Evolutionary conservation across 768 basidiomycete species (phyloP).

Genomic region (Dentipellis fragilis): DNA sequence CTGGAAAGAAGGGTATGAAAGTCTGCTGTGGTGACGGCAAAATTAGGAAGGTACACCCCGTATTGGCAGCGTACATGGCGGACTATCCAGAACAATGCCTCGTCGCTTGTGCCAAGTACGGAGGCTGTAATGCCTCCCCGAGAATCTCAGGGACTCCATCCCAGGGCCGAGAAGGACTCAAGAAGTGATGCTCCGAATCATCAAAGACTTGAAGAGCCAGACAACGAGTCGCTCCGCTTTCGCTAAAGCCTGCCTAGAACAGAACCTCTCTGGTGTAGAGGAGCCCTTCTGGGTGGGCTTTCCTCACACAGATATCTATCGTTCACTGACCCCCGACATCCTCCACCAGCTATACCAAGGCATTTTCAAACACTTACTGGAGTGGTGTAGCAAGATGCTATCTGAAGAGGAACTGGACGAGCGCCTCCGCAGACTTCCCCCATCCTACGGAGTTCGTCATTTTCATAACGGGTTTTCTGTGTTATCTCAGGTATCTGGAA

Average conservation of each 20-base stretch:
- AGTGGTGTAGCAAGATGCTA: conserved; percentile 1
- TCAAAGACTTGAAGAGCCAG: neutral
- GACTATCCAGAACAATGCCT: conserved; percentile 19
- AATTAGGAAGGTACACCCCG: conserved; percentile 9
- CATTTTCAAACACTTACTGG: conserved; percentile 5
- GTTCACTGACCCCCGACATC: conserved; percentile 11
- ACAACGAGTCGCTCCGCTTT: neutral
- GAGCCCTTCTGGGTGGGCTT: conserved; percentile 12
- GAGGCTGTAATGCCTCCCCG: neutral
- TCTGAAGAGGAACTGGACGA: neutral
- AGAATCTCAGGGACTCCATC: neutral
- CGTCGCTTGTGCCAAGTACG: neutral
- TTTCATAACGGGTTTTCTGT: neutral
- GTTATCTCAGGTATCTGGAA: neutral
- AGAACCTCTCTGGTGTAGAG: neutral
- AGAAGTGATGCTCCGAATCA: neutral
- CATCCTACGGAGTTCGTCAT: neutral
- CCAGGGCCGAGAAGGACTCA: neutral
- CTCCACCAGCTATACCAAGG: conserved; percentile 13
- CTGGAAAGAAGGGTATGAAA: conserved; percentile 11
- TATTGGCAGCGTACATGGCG: conserved; percentile 14
- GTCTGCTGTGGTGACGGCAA: conserved; percentile 13
- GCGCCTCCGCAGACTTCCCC: neutral
- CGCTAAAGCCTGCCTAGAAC: neutral
- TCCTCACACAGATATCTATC: conserved; percentile 12